Evolutionary conservation across 139 green algal genomes (phyloP), one percentile per base, ranked within the genome.

Genomic region (Tetraselmis striata): DNA sequence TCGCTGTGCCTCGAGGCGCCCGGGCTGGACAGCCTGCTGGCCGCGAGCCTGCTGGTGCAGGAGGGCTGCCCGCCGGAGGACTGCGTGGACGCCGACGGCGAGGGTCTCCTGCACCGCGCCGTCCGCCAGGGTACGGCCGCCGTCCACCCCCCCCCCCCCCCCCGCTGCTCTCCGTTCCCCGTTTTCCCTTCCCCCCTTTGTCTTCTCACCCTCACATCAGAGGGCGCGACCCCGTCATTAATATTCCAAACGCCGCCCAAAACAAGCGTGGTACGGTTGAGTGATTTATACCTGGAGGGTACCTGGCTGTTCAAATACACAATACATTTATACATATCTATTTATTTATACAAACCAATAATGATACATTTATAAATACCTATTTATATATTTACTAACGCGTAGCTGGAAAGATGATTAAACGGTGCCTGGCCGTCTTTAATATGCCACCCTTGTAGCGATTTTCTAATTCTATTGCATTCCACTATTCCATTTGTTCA

Each of bases 51-150:
- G 59, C 59, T 85, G 77, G 59, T 85, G 82, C 29, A 31, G 11
- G 31, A 28, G 29, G 82, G 82, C 29, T 67, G 77, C 5, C 0
- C 27, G n/a, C 30, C 82, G 0, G 59, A 59, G 26, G 31, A 79
- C 82, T 74, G 59, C 58, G 22, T 77, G 77, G 82, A 85, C 32
- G 26, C 29, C 2, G 18, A 23, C 1, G 82, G 82, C 2, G 82
- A 85, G 82, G 82, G 82, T 1, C 22, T 82, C 25, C 59, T 85
- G 31, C 82, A 85, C 82, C 59, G 82, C 1, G 82, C 82, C 5
- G 82, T 85, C 25, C 75, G 81, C 1, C 79, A 80, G 28, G 81
- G 81, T 84, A 24, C 1, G 80, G 2, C 74, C 11, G 74, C n/a
- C n/a, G n/a, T n/a, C 74, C 28, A 30, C 74, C 74, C 28, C 23